phyloP scores from a whole-genome alignment of 2,329 filamentous ascomycete species.

The Teratosphaeria pseudoeucalypti region DNA sequence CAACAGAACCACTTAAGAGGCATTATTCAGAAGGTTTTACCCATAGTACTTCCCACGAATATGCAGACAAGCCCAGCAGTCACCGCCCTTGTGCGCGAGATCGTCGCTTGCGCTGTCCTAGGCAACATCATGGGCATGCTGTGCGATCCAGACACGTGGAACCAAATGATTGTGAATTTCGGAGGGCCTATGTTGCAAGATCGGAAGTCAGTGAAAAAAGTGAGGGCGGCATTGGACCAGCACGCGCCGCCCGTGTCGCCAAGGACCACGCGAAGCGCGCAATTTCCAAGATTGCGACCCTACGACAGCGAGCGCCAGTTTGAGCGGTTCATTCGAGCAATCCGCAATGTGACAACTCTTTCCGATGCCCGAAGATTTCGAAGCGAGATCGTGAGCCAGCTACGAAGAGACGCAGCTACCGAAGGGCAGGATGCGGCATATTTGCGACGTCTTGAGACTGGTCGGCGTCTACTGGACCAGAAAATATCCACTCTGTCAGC shows the following conservation, averaged over 20 bases:
- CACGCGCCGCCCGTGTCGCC: conserved; percentile 74
- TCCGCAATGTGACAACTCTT: conserved; percentile 78
- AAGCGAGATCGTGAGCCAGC: conserved; percentile 82
- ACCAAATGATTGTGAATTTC: conserved; percentile 86
- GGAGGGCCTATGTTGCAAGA: conserved; percentile 71
- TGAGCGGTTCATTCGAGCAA: conserved; percentile 83
- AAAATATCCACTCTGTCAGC: conserved; percentile 69
- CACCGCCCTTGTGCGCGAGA: conserved; percentile 70
- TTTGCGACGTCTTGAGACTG: conserved; percentile 79
- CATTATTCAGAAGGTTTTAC: conserved; percentile 61
- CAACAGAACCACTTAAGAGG: conserved; percentile 84
- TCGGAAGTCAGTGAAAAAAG: conserved; percentile 82
- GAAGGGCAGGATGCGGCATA: conserved; percentile 79
- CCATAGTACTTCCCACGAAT: conserved; percentile 60
- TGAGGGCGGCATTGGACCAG: conserved; percentile 84
- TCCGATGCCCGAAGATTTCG: conserved; percentile 88
- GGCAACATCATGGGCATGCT: conserved; percentile 70
- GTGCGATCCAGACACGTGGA: conserved; percentile 92
- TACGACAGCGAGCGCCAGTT: conserved; percentile 86
- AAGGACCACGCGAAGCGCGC: conserved; percentile 26
- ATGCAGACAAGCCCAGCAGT: conserved; percentile 74
- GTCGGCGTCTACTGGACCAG: conserved; percentile 80
- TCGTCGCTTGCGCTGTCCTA: conserved; percentile 86
- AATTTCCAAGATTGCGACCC: conserved; percentile 69
- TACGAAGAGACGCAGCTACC: conserved; percentile 71